Evolutionary conservation across 768 basidiomycete species (phyloP).

Genomic region (Tricholoma flavovirens): DNA sequence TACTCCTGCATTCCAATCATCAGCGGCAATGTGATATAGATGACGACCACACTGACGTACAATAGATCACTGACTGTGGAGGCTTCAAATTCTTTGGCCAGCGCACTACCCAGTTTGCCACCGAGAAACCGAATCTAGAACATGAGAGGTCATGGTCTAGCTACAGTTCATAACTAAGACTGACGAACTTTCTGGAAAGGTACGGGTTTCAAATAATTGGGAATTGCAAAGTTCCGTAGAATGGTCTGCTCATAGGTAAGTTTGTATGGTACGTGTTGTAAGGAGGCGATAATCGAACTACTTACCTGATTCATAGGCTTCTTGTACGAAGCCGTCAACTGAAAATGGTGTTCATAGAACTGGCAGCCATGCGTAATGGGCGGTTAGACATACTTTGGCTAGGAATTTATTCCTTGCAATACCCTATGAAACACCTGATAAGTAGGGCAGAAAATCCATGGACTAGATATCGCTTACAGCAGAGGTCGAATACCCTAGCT

Average conservation of each 20-base stretch:
- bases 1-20: slow-evolving; percentile 33
- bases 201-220: slow-evolving; percentile 77
- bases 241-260: slow-evolving; percentile 53
- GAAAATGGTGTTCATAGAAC: not conserved
- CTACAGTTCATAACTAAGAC: not conserved
- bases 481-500: slow-evolving; percentile 89
- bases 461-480: slow-evolving; percentile 49
- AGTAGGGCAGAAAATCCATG: not conserved
- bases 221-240: slow-evolving; percentile 76
- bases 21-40: not conserved
- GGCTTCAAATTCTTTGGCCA: slow-evolving; percentile 85
- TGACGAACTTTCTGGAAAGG: slow-evolving; percentile 77
- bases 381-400: slow-evolving; percentile 63
- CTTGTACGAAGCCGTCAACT: slow-evolving; percentile 88
- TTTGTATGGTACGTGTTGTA: not conserved
- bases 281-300: not conserved
- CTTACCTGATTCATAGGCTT: slow-evolving; percentile 83
- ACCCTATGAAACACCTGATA: slow-evolving; percentile 43
- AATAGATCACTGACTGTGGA: slow-evolving; percentile 87
- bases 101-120: slow-evolving; percentile 85
- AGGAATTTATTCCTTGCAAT: slow-evolving; percentile 92
- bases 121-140: slow-evolving; percentile 86
- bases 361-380: not conserved
- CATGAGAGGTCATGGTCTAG: not conserved
- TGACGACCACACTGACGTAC: slow-evolving; percentile 40